Percentiles rank a stretch among this genome's conserved stretches.
phyloP scores from a whole-genome alignment of 2,329 filamentous ascomycete species.

The Xylaria sp. region DNA sequence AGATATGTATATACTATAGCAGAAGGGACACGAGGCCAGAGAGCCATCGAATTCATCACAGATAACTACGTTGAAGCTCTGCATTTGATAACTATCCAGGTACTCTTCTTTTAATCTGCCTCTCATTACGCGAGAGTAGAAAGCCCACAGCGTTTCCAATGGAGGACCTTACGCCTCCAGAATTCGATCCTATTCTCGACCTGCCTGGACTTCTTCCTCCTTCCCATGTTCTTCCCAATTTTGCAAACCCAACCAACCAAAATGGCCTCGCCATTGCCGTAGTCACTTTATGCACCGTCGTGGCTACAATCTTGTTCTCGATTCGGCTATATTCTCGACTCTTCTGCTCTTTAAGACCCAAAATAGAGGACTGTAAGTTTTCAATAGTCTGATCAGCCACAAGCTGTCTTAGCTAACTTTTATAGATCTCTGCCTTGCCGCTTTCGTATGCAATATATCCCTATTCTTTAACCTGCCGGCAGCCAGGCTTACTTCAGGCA shows the following conservation, averaged over 20 bases:
- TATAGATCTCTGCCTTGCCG: slow-evolving; percentile 9
- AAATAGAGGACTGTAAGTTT: slow-evolving; percentile 21
- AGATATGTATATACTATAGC: neutral
- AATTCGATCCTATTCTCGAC: slow-evolving; percentile 16
- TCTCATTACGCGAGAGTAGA: neutral
- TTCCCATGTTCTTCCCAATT: neutral
- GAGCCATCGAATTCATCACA: neutral
- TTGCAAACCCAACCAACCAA: slow-evolving; percentile 8
- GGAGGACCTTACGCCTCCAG: slow-evolving; percentile 12
- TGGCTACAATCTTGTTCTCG: slow-evolving; percentile 14
- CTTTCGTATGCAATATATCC: slow-evolving; percentile 4
- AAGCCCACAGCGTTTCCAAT: neutral
- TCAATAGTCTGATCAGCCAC: neutral
- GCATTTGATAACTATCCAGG: neutral
- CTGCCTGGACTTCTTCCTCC: slow-evolving; percentile 13
- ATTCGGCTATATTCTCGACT: slow-evolving; percentile 22
- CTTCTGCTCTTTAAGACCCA: slow-evolving; percentile 14
- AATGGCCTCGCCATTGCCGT: slow-evolving; percentile 19
- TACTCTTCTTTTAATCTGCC: neutral
- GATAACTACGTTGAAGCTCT: neutral
- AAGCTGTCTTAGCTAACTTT: neutral
- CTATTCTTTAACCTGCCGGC: neutral
- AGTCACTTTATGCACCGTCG: slow-evolving; percentile 1
- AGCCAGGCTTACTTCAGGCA: neutral
- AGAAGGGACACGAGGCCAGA: neutral